Evolutionary conservation across 768 basidiomycete species (phyloP).

Genomic region (Scleroderma citrinum): DNA sequence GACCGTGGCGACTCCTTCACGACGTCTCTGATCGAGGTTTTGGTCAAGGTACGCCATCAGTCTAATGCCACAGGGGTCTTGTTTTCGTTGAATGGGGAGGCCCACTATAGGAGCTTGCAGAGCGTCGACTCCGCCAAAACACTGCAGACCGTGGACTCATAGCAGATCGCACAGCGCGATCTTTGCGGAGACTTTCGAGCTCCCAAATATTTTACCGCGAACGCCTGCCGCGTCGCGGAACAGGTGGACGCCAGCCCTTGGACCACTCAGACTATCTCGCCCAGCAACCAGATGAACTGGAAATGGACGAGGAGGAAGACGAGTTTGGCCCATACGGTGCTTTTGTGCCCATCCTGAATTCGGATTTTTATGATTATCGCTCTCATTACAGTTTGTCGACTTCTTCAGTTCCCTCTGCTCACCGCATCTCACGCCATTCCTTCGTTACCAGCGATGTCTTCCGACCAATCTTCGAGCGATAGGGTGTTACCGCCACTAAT

Average conservation of each 20-base stretch:
- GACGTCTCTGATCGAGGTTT: slow-evolving; percentile 63
- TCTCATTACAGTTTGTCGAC: slow-evolving; percentile 30
- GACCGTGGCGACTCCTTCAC: slow-evolving; percentile 81
- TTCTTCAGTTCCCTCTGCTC: slow-evolving; percentile 20
- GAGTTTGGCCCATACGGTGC: slow-evolving; percentile 43
- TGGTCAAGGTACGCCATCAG: slow-evolving; percentile 59
- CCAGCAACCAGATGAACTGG: slow-evolving; percentile 50
- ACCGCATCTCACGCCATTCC: slow-evolving; percentile 21
- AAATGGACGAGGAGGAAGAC: slow-evolving; percentile 64
- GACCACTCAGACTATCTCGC: slow-evolving; percentile 49
- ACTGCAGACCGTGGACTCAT: slow-evolving; percentile 53
- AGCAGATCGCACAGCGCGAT: slow-evolving; percentile 60
- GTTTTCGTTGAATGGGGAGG: slow-evolving; percentile 1
- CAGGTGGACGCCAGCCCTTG: slow-evolving; percentile 23
- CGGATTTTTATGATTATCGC: slow-evolving; percentile 60
- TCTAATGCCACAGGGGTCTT: background rate
- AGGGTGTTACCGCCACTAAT: slow-evolving; percentile 25
- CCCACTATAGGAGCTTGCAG: slow-evolving; percentile 61
- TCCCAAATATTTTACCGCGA: slow-evolving; percentile 51
- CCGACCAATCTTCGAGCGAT: slow-evolving; percentile 15
- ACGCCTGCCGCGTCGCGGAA: slow-evolving; percentile 32
- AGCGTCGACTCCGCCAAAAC: slow-evolving; percentile 53
- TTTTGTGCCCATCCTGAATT: slow-evolving; percentile 34
- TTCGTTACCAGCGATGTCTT: slow-evolving; percentile 21
- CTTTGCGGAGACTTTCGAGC: slow-evolving; percentile 51